These are phyloP conservation scores for Talaromyces islandicus DNA, from an alignment of 2,329 filamentous ascomycete species.

Conservation along the genomic window DNA sequence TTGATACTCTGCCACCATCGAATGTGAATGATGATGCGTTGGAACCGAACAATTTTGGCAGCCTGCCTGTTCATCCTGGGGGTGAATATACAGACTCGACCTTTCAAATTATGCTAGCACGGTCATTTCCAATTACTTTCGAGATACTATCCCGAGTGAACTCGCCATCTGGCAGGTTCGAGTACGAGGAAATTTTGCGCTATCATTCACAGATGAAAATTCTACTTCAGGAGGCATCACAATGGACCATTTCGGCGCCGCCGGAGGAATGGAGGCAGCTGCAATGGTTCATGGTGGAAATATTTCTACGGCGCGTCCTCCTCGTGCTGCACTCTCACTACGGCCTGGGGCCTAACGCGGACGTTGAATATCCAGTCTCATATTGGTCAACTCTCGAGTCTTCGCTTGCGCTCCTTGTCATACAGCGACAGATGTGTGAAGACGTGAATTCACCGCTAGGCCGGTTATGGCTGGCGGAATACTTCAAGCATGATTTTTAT, in stretches of 20 bases:
- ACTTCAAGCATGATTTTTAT: conserved; percentile 18
- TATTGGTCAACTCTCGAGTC: conserved; percentile 28
- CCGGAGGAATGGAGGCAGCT: conserved; percentile 11
- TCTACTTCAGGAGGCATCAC: conserved; percentile 8
- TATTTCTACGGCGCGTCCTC: conserved; percentile 23
- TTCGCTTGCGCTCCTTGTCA: conserved; percentile 23
- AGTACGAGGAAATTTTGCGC: conserved; percentile 11
- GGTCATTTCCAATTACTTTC: conserved; percentile 8
- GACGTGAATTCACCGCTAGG: conserved; percentile 7
- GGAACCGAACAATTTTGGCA: conserved; percentile 16
- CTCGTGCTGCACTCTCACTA: conserved; percentile 22
- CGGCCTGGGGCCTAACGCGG: conserved; percentile 17
- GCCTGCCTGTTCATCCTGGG: conserved; percentile 16
- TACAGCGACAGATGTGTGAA: conserved; percentile 21
- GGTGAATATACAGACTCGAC: conserved; percentile 28
- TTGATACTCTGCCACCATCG: conserved; percentile 44
- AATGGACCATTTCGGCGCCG: neutral
- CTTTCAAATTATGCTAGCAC: conserved; percentile 3
- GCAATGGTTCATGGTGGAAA: conserved; percentile 17
- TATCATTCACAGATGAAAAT: conserved; percentile 13
- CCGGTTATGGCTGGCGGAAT: conserved; percentile 13
- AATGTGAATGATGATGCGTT: conserved; percentile 50
- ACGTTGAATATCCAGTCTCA: conserved; percentile 18
- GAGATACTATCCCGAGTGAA: conserved; percentile 14
- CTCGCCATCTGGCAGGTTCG: conserved; percentile 9